Conservation (phyloP, 2,329 filamentous ascomycete genomes). For the Graphium sp. region DNA sequence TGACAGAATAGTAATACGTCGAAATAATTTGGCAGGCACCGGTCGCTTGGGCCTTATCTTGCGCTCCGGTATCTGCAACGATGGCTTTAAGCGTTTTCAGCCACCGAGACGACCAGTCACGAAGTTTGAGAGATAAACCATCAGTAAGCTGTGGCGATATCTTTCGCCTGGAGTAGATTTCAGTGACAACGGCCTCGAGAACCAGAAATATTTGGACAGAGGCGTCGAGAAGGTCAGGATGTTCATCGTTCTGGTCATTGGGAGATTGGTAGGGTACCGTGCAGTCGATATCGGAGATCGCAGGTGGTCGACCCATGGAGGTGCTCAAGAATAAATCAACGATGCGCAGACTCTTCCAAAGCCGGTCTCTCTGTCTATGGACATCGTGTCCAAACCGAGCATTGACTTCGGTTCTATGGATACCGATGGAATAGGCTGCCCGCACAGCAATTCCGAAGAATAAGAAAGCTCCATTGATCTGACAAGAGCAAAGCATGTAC, state of each 20-base stretch:
- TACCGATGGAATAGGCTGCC: constrained; percentile 32
- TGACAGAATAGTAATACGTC: constrained; percentile 40
- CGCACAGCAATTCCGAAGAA: constrained; percentile 35
- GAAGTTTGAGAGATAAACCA: constrained; percentile 31
- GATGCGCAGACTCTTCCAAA: constrained; percentile 36
- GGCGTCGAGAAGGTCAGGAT: constrained; percentile 28
- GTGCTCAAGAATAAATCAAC: constrained; percentile 34
- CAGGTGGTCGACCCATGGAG: constrained; percentile 35
- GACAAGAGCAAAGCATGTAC: constrained; percentile 36
- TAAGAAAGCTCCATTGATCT: constrained; percentile 36
- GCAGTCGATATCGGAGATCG: constrained; percentile 35
- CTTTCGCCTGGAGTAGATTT: constrained; percentile 35
- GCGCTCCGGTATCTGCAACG: constrained; percentile 11
- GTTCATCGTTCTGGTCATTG: constrained; percentile 18
- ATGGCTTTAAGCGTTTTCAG: constrained; percentile 23
- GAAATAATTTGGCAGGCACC: constrained; percentile 33
- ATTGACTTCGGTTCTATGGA: constrained; percentile 37
- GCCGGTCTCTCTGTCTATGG: constrained; percentile 25
- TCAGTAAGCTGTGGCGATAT: constrained; percentile 34
- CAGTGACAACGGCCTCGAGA: constrained; percentile 28
- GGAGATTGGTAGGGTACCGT: constrained; percentile 27
- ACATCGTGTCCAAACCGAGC: constrained; percentile 26
- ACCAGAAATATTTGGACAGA: constrained; percentile 35
- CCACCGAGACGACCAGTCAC: constrained; percentile 33
- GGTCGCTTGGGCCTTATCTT: constrained; percentile 14